Base-by-base conservation (phyloP, 805 yeast genomes). In the Starmera caribaea region DNA sequence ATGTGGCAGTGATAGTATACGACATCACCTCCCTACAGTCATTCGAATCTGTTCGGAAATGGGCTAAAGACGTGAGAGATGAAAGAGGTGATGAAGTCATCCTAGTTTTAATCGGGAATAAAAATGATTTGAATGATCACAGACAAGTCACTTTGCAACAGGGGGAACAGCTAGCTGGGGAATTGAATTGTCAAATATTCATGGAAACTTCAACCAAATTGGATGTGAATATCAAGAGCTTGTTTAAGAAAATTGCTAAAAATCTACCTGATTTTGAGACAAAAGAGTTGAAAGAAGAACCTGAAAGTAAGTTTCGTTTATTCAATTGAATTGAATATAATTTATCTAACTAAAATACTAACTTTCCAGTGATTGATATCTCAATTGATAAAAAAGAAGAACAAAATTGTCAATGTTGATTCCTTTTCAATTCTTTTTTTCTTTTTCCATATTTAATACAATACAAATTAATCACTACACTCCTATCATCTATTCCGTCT, bases 1-100 rank as follows among this genome's bases (percentile, higher is more conserved):
- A 89, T 52, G 97, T 92, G n/a, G 97, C 98, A 0, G 94, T 92
- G 36, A 81, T 92, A 24, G 96, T 94, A 16, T 90, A 90, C 63
- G 98, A 92, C 58, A 82, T 90, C 43, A 87, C 97, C 8, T 82
- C 79, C 55, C 81, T 74, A 57, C 84, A 84, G 53, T 78, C 95
- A 15, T 90, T 90, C 62, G 81, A 80, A 43, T 81, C 81, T 49
- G 78, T 92, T 48, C 77, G 76, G 49, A 84, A 85, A 59, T 92
- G 98, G 98, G 79, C 87, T 47, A 92, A 85, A 50, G 97, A 90
- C 57, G 97, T 92, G 7, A 82, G 83, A 55, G 80, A 86, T 45
- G 98, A 90, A 65, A 73, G 97, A 47, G 97, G 96, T 10, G 77
- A 75, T 17, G 87, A 88, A 57, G 97, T 90, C 28, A 79, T 90